phyloP scores from a whole-genome alignment of 2,329 filamentous ascomycete genomes.

The Arthrinium phaeospermum region DNA sequence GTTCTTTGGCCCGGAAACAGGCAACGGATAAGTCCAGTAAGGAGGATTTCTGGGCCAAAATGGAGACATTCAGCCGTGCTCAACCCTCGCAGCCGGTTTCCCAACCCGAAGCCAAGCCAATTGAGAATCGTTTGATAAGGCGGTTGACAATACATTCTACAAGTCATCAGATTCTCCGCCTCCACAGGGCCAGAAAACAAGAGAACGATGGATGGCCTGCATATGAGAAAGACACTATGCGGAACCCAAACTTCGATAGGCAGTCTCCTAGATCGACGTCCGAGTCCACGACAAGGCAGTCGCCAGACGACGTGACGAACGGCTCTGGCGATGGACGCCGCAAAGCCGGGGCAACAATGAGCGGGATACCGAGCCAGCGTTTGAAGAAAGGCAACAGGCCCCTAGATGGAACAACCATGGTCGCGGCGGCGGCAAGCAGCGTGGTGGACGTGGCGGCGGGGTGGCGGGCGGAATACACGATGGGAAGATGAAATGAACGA shows the following conservation, averaged over 20 bases:
- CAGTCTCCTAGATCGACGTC: background rate
- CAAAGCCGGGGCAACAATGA: background rate
- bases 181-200: background rate
- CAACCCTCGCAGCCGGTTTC: background rate
- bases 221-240: background rate
- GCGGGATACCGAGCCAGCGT: background rate
- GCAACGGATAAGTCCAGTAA: conserved; percentile 23
- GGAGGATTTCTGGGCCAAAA: conserved; percentile 29
- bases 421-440: background rate
- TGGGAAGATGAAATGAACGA: conserved; percentile 20
- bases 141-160: background rate
- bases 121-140: background rate
- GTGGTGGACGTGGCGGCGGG: conserved; percentile 17
- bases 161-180: background rate
- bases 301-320: background rate
- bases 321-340: background rate
- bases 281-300: background rate
- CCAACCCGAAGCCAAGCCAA: background rate
- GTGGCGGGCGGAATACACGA: background rate
- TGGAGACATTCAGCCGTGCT: conserved; percentile 17
- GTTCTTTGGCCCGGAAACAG: conserved; percentile 28
- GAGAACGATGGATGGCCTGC: background rate
- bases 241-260: background rate
- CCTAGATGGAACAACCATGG: background rate
- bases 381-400: background rate